Base-by-base conservation (phyloP, 306 rosid species). In the Quercus gilva region DNA sequence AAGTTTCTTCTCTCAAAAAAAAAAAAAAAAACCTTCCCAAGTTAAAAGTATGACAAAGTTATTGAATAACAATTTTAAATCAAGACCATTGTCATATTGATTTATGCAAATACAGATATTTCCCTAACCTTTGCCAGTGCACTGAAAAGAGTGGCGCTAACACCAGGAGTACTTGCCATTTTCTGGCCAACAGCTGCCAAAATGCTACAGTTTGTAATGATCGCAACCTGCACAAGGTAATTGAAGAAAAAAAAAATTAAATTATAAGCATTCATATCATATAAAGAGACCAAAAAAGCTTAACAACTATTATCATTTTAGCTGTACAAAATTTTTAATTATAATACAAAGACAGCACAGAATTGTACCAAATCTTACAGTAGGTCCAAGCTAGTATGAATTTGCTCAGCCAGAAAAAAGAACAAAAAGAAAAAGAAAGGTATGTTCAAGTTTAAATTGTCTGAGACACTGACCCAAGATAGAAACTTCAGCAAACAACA, bases 161-260 rank as follows among this genome's bases (percentile, higher is more conserved):
- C 99, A 81, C 99, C 99, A 70, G 99, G 99, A 73, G 99, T 91
- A 85, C 99, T 95, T n/a, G 98, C 99, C 99, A 95, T 95, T 75
- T 90, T 93, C 88, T 93, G 98, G 80, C 99, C 99, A 87, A 95
- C 99, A 29, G 98, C 87, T 18, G 99, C 99, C 89, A 95, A 89
- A 85, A 95, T 95, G 80, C 99, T 95, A 88, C 98, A 95, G 85
- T 95, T 93, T 18, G 92, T 91, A 81, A 95, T 82, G n/a, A 95
- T 80, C 0, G 92, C 96, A 78, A 95, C 93, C 99, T 95, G 97
- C 82, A 85, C 80, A 58, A 81, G 14, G 69, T 17, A 76, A 73
- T 17, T 4, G 68, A 80, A 77, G 67, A 78, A 71, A 41, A 23
- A 70, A 33, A 75, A 82, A n/a, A 52, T 74, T 37, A 43, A 73